Evolutionary conservation across 306 rosid species (phyloP).

Genomic region (Crotalaria pallida): DNA sequence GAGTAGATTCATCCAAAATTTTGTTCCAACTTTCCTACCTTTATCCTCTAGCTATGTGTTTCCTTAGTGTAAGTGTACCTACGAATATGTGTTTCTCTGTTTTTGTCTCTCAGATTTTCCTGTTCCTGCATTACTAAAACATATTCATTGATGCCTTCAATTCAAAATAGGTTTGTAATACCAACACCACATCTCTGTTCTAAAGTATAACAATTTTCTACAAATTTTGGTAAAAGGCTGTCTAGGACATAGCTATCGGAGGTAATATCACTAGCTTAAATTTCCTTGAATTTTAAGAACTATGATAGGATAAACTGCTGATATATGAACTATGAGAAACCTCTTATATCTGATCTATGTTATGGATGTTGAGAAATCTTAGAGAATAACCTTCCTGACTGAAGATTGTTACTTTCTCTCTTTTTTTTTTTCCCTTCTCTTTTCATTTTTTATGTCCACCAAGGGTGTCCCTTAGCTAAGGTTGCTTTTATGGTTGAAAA

Average conservation of each 20-base stretch:
- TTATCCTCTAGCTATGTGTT: not conserved
- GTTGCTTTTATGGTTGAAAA: not conserved
- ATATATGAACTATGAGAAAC: not conserved
- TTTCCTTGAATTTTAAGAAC: not conserved
- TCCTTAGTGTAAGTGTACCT: not conserved
- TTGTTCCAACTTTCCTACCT: not conserved
- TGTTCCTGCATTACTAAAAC: not conserved
- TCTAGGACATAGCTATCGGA: not conserved
- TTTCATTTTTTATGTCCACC: too few species aligned
- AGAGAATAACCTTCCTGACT: not conserved
- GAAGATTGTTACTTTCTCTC: too few species aligned
- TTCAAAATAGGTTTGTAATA: conserved; percentile 1
- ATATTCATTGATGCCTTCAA: not conserved
- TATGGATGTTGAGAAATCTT: not conserved
- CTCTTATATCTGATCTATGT: not conserved
- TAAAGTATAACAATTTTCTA: not conserved
- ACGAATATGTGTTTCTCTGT: not conserved
- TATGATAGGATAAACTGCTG: not conserved
- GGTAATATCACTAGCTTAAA: not conserved
- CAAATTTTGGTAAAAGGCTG: not conserved
- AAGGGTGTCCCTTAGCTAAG: too few species aligned
- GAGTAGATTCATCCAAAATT: not conserved
- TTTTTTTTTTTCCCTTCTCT: too few species aligned
- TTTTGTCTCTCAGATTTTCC: too few species aligned
- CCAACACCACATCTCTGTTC: not conserved